These are phyloP conservation scores for Aspergillus quadricinctus DNA, from an alignment of 2,329 filamentous ascomycete species.

Conservation along the genomic window DNA sequence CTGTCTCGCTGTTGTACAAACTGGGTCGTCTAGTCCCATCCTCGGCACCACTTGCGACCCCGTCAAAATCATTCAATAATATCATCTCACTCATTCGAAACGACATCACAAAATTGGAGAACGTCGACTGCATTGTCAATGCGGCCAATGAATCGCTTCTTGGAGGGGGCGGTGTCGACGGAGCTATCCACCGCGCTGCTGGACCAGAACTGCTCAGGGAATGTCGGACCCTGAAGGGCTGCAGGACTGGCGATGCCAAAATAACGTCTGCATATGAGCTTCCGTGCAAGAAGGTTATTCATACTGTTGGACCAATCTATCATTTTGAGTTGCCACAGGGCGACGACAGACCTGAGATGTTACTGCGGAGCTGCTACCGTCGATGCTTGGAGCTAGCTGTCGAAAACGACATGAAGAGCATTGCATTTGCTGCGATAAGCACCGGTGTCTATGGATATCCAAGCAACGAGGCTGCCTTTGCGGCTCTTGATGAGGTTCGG, in stretches of 20 bases:
- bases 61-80: conserved; percentile 48
- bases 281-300: conserved; percentile 75
- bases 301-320: conserved; percentile 86
- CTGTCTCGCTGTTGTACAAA: conserved; percentile 60
- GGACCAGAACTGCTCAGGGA: conserved; percentile 65
- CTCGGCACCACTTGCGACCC: conserved; percentile 25
- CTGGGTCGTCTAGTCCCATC: conserved; percentile 44
- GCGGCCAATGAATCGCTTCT: conserved; percentile 76
- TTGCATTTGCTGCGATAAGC: conserved; percentile 82
- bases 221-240: conserved; percentile 68
- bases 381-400: conserved; percentile 69
- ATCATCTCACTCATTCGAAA: conserved; percentile 64
- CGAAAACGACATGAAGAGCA: conserved; percentile 59
- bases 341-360: conserved; percentile 30
- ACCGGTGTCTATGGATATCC: conserved; percentile 92
- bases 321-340: conserved; percentile 32
- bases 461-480: conserved; percentile 63
- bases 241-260: conserved; percentile 72
- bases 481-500: conserved; percentile 61
- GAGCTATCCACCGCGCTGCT: conserved; percentile 80
- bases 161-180: conserved; percentile 87
- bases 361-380: conserved; percentile 64
- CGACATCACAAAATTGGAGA: conserved; percentile 73
- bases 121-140: conserved; percentile 81
- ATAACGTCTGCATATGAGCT: conserved; percentile 75